These are phyloP conservation scores for Suillus plorans DNA, from an alignment of 768 basidiomycete species.

Conservation along the genomic window DNA sequence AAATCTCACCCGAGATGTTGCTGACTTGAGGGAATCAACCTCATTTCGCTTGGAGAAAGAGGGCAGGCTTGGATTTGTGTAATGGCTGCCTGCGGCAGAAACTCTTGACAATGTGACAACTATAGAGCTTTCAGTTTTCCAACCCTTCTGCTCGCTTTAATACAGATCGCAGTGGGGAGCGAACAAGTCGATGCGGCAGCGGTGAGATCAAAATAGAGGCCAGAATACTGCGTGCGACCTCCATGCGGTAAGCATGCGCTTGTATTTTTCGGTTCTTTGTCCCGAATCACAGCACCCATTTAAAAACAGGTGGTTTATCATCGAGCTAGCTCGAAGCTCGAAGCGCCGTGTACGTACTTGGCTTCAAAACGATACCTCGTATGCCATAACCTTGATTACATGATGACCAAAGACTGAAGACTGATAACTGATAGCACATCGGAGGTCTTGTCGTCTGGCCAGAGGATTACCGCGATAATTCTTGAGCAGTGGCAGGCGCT, in stretches of 20 bases:
- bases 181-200: not conserved
- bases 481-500: not conserved
- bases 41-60: not conserved
- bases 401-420: not conserved
- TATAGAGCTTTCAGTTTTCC: too few species aligned
- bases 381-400: not conserved
- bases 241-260: constrained; percentile 1
- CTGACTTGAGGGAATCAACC: not conserved
- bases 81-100: not conserved
- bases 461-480: not conserved
- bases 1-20: not conserved
- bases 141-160: not conserved
- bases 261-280: not conserved
- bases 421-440: not conserved
- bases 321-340: not conserved
- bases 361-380: not conserved
- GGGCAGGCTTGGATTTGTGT: not conserved
- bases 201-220: not conserved
- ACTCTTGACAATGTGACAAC: not conserved
- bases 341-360: not conserved
- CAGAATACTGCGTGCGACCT: not conserved
- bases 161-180: not conserved
- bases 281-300: not conserved
- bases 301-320: not conserved
- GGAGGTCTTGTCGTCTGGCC: not conserved